Percentiles rank a stretch among this genome's conserved stretches.
Evolutionary conservation across 441 rosid species (phyloP).

Genomic region (Biscutella laevigata): DNA sequence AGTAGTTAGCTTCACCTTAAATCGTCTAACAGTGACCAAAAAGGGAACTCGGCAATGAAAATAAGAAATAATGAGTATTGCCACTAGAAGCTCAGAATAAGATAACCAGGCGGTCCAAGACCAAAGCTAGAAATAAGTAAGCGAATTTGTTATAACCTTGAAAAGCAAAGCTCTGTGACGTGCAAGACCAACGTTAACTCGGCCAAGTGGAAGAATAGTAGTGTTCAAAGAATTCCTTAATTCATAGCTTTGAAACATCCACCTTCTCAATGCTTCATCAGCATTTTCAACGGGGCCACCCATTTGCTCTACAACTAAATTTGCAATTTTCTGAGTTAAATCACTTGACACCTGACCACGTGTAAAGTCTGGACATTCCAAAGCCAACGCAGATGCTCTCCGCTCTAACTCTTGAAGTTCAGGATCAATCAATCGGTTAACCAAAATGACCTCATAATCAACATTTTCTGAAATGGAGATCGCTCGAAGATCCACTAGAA

Average conservation of each 20-base stretch:
- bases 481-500: slow-evolving; percentile 73
- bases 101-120: not conserved
- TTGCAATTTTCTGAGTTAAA: slow-evolving; percentile 79
- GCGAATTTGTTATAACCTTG: slow-evolving; percentile 44
- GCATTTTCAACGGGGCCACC: slow-evolving; percentile 91
- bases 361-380: slow-evolving; percentile 37
- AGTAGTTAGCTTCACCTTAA: slow-evolving; percentile 7
- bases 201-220: slow-evolving; percentile 76
- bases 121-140: not conserved
- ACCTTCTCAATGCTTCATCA: slow-evolving; percentile 66
- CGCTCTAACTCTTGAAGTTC: slow-evolving; percentile 71
- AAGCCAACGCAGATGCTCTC: slow-evolving; percentile 36
- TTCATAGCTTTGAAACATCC: slow-evolving; percentile 57
- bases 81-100: slow-evolving; percentile 1
- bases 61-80: slow-evolving; percentile 9
- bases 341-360: slow-evolving; percentile 38
- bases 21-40: slow-evolving; percentile 12
- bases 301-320: slow-evolving; percentile 78
- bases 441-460: slow-evolving; percentile 75
- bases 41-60: not conserved
- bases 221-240: slow-evolving; percentile 54
- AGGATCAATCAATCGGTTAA: slow-evolving; percentile 67
- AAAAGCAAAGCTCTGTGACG: slow-evolving; percentile 96
- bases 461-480: slow-evolving; percentile 53
- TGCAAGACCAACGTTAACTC: slow-evolving; percentile 82